Conservation (phyloP, 345 rosid species). For the Populus pruinosa region DNA sequence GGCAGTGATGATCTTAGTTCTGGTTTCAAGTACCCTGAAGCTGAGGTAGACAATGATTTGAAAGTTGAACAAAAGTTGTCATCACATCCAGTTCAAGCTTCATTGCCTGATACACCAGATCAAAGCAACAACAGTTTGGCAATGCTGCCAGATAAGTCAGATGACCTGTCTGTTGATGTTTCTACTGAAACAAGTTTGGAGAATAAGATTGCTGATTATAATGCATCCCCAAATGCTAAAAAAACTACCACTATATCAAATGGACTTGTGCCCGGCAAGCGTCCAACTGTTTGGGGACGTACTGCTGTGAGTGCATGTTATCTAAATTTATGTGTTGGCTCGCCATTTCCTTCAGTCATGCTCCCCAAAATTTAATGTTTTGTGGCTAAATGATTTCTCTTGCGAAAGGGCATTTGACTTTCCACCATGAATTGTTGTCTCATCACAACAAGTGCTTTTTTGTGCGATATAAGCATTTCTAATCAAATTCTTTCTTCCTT, state of each 20-base stretch:
- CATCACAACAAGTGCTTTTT: background rate
- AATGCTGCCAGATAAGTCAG: slow-evolving; percentile 22
- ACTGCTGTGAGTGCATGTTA: slow-evolving; percentile 58
- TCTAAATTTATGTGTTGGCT: slow-evolving; percentile 1
- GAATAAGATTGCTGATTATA: slow-evolving; percentile 22
- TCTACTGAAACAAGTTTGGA: slow-evolving; percentile 29
- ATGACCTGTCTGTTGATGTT: slow-evolving; percentile 23
- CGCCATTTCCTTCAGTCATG: slow-evolving; percentile 6
- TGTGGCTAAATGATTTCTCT: background rate
- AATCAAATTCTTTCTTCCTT: background rate
- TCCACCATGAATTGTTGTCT: background rate
- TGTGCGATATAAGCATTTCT: background rate
- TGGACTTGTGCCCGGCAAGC: slow-evolving; percentile 39
- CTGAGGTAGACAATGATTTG: slow-evolving; percentile 29
- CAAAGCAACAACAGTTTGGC: slow-evolving; percentile 20
- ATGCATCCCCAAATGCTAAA: slow-evolving; percentile 27
- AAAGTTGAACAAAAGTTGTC: slow-evolving; percentile 34
- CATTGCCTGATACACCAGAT: slow-evolving; percentile 22
- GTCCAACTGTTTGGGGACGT: slow-evolving; percentile 52
- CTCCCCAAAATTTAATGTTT: background rate
- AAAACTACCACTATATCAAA: slow-evolving; percentile 39
- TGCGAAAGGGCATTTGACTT: background rate
- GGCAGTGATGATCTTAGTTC: slow-evolving; percentile 33
- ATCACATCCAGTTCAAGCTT: slow-evolving; percentile 31
- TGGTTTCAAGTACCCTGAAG: slow-evolving; percentile 38